Base-by-base conservation (phyloP, 2,329 filamentous ascomycete species). In the Ceratocystis cacaofunesta region DNA sequence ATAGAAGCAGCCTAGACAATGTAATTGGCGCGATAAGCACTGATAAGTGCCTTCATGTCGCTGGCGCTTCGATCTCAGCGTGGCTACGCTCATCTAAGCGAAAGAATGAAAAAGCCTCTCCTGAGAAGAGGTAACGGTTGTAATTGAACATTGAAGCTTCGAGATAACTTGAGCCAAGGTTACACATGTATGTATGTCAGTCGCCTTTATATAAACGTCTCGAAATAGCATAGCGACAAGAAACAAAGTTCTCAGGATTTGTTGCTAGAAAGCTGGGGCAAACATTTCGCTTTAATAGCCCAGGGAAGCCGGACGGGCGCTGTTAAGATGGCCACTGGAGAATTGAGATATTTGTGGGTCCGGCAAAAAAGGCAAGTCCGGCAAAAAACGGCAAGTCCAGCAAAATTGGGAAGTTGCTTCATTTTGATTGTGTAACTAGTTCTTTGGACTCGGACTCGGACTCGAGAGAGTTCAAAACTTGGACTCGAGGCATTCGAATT, bases 321-420 rank as follows among this genome's bases (percentile, higher is more conserved):
- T 22, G 25, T 28, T 32, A 48, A 41, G 8, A 17, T 5, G 22
- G 28, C 25, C 25, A 28, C 50, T 46, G n/a, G 41, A 8, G 10
- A 22, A 17, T 30, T 10, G 15, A 25, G 17, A 15, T 17, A 48
- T 48, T 50, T 48, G 25, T 62, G 61, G 61, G 61, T 50, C 61
- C 61, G 61, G 61, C 61, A 62, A 44, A 25, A 57, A 48, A 43
- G 60, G 60, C 60, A 61, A 44, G 8, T 44, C 36, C 60, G 43
- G 61, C 22, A 25, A 50, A 44, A 25, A 57, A n/a, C 25, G 28
- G 28, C 28, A 28, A 5, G 19, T 44, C 36, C 60, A 41, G 61
- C 61, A 62, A 22, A 30, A 32, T 32, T 19, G 7, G 25, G 32
- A 22, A 48, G 4, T 57, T 32, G 3, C 48, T 25, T 52, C 6